These are phyloP conservation scores for Pythium coloratum DNA, from an alignment of 352 stramenopile genomes.

Conservation along the genomic window DNA sequence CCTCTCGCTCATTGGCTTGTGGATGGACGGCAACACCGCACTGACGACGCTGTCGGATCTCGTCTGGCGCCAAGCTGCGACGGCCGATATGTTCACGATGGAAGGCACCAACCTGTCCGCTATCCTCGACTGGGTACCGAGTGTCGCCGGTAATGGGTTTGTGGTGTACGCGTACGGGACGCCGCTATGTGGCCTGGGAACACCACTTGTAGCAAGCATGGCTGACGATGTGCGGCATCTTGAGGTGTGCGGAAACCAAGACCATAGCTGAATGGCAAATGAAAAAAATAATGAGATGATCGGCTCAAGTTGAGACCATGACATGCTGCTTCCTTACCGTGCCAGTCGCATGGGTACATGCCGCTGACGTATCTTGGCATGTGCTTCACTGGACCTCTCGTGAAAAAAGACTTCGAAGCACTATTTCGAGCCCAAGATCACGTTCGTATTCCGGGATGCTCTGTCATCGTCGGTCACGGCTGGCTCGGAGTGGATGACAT, in stretches of 20 bases:
- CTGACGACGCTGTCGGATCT: conserved; percentile 6
- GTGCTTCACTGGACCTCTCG: no score
- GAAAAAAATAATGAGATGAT: background rate
- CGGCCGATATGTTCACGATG: conserved; percentile 13
- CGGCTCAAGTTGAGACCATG: background rate
- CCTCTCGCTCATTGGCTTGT: conserved; percentile 6
- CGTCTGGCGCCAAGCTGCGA: conserved; percentile 18
- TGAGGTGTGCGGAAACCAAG: background rate
- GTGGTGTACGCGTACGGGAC: conserved; percentile 18
- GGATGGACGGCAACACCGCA: conserved; percentile 13
- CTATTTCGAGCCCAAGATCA: no score
- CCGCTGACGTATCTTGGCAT: no score
- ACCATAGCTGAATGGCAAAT: background rate
- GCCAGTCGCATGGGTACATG: no score
- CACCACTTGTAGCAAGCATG: background rate
- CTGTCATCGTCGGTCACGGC: no score
- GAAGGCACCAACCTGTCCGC: conserved; percentile 13
- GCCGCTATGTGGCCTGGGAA: no score
- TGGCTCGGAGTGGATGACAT: no score
- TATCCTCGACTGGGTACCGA: conserved; percentile 2
- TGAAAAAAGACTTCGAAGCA: no score
- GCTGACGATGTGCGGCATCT: background rate
- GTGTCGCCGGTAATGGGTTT: background rate
- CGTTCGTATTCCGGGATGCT: no score
- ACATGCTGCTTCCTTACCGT: no score